These are phyloP conservation scores for Diaporthe humulicola DNA, from an alignment of 2,329 filamentous ascomycete species.

Conservation along the genomic window DNA sequence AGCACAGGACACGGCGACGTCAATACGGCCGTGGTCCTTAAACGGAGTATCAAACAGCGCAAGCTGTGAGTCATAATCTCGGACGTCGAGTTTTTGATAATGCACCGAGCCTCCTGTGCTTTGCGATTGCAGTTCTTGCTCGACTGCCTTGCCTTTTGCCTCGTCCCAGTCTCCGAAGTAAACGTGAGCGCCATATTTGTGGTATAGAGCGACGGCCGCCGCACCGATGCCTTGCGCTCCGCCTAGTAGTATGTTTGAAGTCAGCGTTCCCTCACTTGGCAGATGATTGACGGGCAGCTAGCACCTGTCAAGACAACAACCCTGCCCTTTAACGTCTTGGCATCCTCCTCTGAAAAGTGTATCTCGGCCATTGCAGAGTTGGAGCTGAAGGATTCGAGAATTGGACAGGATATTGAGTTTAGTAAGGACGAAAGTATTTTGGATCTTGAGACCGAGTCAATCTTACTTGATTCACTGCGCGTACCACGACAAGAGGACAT, in stretches of 20 bases:
- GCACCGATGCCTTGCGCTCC: conserved; percentile 47
- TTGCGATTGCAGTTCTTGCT: conserved; percentile 35
- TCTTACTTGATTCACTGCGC: neutral
- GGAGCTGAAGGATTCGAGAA: too few relatives aligned
- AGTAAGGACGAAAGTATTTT: neutral
- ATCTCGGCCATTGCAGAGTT: conserved; percentile 38
- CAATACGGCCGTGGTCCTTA: conserved; percentile 58
- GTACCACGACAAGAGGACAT: too few relatives aligned
- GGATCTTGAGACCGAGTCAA: neutral
- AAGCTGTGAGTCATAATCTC: conserved; percentile 59
- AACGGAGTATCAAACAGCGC: conserved; percentile 60
- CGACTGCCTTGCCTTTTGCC: conserved; percentile 40
- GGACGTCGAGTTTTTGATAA: conserved; percentile 60
- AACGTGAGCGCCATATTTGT: conserved; percentile 44
- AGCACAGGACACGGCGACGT: conserved; percentile 63
- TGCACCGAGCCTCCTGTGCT: conserved; percentile 42
- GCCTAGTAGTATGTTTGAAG: conserved; percentile 31
- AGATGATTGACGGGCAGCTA: neutral
- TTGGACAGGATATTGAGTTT: neutral
- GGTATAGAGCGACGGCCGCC: conserved; percentile 43
- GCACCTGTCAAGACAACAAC: conserved; percentile 43
- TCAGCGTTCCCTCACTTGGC: neutral
- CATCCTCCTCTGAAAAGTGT: conserved; percentile 34
- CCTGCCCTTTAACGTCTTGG: conserved; percentile 39
- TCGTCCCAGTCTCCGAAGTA: conserved; percentile 47